Percentiles rank a stretch among this genome's conserved stretches.
Conservation (phyloP, 371 early-diverging fungal genomes). For the Rhizopus delemar region DNA sequence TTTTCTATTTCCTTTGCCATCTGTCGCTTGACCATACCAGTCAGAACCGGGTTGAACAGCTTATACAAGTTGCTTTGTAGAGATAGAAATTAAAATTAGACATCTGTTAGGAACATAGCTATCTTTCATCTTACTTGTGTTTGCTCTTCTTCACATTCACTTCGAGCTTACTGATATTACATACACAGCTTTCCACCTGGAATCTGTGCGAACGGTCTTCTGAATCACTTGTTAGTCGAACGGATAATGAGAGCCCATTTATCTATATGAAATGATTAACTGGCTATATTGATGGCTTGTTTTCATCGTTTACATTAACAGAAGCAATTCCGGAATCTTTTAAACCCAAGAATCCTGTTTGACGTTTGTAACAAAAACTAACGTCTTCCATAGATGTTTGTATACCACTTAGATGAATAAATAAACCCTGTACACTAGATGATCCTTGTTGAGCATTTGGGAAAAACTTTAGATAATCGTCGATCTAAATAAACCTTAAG, state of each 20-base stretch:
- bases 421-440: slow-evolving; percentile 36
- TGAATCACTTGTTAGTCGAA: slow-evolving; percentile 39
- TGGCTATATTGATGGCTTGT: background rate
- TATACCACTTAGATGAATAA: slow-evolving; percentile 31
- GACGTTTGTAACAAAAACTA: slow-evolving; percentile 62
- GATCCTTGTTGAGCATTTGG: slow-evolving; percentile 41
- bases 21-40: slow-evolving; percentile 46
- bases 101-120: slow-evolving; percentile 7
- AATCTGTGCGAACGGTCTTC: slow-evolving; percentile 30
- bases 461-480: slow-evolving; percentile 38
- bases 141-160: slow-evolving; percentile 50
- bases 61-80: slow-evolving; percentile 28
- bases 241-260: slow-evolving; percentile 44
- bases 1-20: slow-evolving; percentile 51
- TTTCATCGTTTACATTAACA: slow-evolving; percentile 24
- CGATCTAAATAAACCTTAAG: slow-evolving; percentile 17
- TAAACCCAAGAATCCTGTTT: slow-evolving; percentile 55
- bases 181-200: slow-evolving; percentile 35
- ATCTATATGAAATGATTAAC: slow-evolving; percentile 35
- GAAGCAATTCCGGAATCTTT: slow-evolving; percentile 62
- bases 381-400: slow-evolving; percentile 40
- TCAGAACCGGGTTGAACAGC: slow-evolving; percentile 51
- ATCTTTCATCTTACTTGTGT: slow-evolving; percentile 39
- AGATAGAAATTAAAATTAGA: slow-evolving; percentile 9
- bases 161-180: slow-evolving; percentile 50